Conservation (phyloP, 2,329 filamentous ascomycete species). For the Phialophora chinensis region DNA sequence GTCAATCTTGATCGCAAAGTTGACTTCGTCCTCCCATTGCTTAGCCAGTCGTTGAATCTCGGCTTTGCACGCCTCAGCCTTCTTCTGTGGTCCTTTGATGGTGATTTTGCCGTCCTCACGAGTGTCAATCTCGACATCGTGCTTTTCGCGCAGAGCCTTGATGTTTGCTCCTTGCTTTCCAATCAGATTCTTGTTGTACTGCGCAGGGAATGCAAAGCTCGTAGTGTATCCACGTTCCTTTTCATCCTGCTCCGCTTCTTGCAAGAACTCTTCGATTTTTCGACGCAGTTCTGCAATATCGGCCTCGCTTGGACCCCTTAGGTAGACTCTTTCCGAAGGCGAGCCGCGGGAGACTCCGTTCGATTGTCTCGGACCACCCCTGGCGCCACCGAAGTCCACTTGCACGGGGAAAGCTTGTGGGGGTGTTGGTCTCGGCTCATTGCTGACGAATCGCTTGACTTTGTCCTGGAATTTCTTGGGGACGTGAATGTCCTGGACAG, state of each 20-base stretch:
- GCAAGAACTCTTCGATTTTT: conserved; percentile 79
- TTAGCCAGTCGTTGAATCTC: conserved; percentile 81
- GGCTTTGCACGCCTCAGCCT: conserved; percentile 83
- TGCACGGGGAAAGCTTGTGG: conserved; percentile 63
- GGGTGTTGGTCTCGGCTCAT: conserved; percentile 37
- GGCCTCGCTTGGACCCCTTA: conserved; percentile 70
- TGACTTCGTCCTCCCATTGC: conserved; percentile 89
- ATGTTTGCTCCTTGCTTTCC: conserved; percentile 72
- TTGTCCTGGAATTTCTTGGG: conserved; percentile 59
- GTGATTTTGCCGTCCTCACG: conserved; percentile 87
- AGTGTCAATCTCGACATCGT: conserved; percentile 81
- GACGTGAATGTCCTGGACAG: conserved; percentile 37
- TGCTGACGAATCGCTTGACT: conserved; percentile 62
- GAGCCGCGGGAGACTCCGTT: conserved; percentile 26
- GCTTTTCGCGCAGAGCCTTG: conserved; percentile 71
- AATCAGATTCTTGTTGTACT: conserved; percentile 85
- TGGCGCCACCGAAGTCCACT: conserved; percentile 44
- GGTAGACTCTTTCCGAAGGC: conserved; percentile 34
- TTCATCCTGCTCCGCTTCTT: conserved; percentile 89
- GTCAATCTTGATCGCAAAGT: conserved; percentile 84
- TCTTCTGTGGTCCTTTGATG: conserved; percentile 92
- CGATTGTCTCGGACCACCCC: conserved; percentile 22
- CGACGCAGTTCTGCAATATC: conserved; percentile 73
- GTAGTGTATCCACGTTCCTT: conserved; percentile 88
- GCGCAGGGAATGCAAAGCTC: conserved; percentile 91